A percentile compares a stretch with the other conserved stretches of the same genome.
These are phyloP conservation scores for Aspergillus udagawae DNA, from an alignment of 2,329 filamentous ascomycete species.

Conservation along the genomic window DNA sequence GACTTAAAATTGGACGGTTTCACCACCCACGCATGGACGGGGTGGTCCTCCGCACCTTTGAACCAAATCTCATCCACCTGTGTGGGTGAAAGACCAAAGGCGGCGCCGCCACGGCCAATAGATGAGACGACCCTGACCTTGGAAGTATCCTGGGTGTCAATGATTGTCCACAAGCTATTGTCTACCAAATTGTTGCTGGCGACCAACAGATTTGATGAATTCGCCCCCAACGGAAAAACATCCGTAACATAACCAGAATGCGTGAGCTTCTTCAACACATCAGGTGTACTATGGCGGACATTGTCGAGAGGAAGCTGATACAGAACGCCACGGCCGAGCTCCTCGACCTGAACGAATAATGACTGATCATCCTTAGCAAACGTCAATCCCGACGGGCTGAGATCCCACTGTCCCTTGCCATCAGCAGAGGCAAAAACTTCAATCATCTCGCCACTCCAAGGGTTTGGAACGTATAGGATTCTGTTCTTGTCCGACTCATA, in stretches of 20 bases:
- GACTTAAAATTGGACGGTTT: conserved; percentile 45
- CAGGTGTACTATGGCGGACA: conserved; percentile 25
- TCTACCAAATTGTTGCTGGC: conserved; percentile 43
- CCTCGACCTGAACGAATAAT: conserved; percentile 40
- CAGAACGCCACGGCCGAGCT: conserved; percentile 40
- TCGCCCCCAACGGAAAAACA: conserved; percentile 30
- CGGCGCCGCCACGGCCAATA: conserved; percentile 30
- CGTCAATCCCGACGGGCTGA: conserved; percentile 38
- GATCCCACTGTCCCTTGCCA: conserved; percentile 39
- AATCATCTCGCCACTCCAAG: conserved; percentile 37
- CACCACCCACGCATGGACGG: conserved; percentile 45
- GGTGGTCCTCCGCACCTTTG: conserved; percentile 41
- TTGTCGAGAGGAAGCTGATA: conserved; percentile 37
- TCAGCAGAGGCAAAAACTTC: conserved; percentile 37
- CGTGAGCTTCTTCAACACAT: conserved; percentile 36
- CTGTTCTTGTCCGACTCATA: conserved; percentile 47
- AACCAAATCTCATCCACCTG: conserved; percentile 47
- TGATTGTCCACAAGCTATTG: conserved; percentile 41
- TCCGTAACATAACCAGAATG: conserved; percentile 39
- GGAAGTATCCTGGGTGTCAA: conserved; percentile 32
- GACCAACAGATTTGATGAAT: conserved; percentile 38
- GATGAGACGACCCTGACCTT: conserved; percentile 37
- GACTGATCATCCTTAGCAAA: conserved; percentile 42
- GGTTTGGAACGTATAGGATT: conserved; percentile 40
- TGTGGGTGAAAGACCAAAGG: conserved; percentile 39